Base-by-base conservation (phyloP, 1,139 yeast species). In the Casaregolazyma suthepensis region DNA sequence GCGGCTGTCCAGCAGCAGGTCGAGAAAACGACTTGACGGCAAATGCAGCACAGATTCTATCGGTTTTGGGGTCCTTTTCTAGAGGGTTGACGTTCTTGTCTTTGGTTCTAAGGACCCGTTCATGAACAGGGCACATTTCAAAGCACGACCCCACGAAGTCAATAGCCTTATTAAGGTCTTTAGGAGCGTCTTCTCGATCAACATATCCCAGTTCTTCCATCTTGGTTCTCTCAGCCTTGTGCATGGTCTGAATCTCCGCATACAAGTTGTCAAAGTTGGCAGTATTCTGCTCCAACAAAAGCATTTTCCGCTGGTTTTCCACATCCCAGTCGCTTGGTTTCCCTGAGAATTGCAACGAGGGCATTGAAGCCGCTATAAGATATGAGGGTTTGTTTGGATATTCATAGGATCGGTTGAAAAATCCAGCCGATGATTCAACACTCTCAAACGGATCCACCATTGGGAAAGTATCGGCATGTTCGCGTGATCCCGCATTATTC, bases 1-100 rank as follows among this genome's bases (percentile, higher is more conserved):
- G 98, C 0, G 97, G 96, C 62, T 94, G 97, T 10, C 99, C 99
- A 1, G 99, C 98, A 10, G 96, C 96, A 0, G 99, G 98, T 61
- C 99, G 76, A 37, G 96, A 87, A 67, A 93, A 94, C 1, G 96
- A 96, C 69, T 94, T 94, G 6, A 94, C 81, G 0, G 98, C 97
- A 48, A 76, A 75, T 1, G 68, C 66, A 44, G 80, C 70, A 0
- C 91, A 78, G 1, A 90, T 87, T 57, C 74, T 77, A n/a, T 84
- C 83, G 0, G 87, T 79, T 0, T 37, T 48, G 1, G 66, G 64
- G 60, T 85, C 91, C 59, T 78, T 84, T 70, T 93, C 99, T 63
- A 85, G 75, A 10, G 79, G 75, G 59, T 88, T 86, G 42, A 90
- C 95, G 60, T 91, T 91, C 63, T 90, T 89, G 67, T 93, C 97